Evolutionary conservation across 345 rosid genomes (phyloP).

Genomic region (Eucalyptus victrix): DNA sequence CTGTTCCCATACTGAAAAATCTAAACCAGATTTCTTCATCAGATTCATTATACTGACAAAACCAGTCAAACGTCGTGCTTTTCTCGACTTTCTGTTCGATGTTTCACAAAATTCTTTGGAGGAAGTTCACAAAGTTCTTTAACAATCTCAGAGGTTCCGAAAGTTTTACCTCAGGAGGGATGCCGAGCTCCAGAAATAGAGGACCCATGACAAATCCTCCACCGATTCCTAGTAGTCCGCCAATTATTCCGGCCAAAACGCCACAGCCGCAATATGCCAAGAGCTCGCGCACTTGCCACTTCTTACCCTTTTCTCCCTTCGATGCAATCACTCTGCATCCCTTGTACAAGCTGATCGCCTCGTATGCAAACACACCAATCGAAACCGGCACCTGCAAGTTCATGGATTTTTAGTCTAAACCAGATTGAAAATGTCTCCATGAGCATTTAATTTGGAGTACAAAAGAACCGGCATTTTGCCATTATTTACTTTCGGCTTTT

Average conservation of each 20-base stretch:
- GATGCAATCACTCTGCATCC: slow-evolving; percentile 19
- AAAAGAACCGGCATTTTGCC: background rate
- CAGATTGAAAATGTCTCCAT: background rate
- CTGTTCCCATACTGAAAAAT: background rate
- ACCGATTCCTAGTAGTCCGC: slow-evolving; percentile 27
- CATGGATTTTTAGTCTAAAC: background rate
- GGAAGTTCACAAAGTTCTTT: background rate
- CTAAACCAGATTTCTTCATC: background rate
- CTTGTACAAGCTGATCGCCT: slow-evolving; percentile 17
- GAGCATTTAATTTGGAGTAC: background rate
- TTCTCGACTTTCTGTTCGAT: background rate
- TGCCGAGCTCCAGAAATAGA: slow-evolving; percentile 24
- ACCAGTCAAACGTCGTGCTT: background rate
- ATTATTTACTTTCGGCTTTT: background rate
- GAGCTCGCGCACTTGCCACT: background rate
- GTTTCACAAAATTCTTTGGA: background rate
- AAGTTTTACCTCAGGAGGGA: slow-evolving; percentile 19
- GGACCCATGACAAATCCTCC: slow-evolving; percentile 36
- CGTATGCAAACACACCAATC: background rate
- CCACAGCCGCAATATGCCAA: slow-evolving; percentile 2
- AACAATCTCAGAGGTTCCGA: background rate
- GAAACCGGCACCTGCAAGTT: slow-evolving; percentile 7
- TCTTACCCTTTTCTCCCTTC: slow-evolving; percentile 3
- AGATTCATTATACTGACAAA: background rate
- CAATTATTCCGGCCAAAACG: slow-evolving; percentile 14